These are phyloP conservation scores for Podospora appendiculata DNA, from an alignment of 495 filamentous ascomycete genomes.

Conservation along the genomic window DNA sequence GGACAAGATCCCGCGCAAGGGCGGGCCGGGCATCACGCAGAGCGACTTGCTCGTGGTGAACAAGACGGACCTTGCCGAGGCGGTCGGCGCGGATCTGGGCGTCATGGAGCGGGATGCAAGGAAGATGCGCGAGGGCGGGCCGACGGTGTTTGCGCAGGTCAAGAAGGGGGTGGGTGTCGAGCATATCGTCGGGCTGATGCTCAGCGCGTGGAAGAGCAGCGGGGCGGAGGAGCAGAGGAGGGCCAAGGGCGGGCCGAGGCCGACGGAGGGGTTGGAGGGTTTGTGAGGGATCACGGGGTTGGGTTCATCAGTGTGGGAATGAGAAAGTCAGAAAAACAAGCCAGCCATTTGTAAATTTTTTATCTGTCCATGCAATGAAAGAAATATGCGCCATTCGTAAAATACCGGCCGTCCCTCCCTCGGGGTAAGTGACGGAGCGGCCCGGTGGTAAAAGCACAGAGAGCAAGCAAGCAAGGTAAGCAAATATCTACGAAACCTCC, in stretches of 20 bases:
- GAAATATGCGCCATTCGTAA: neutral
- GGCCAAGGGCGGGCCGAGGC: constrained; percentile 41
- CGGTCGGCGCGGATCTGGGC: constrained; percentile 79
- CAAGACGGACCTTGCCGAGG: constrained; percentile 90
- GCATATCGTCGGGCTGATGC: constrained; percentile 77
- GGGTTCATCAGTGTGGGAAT: neutral
- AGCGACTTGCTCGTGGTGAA: constrained; percentile 89
- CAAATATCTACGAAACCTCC: constrained; percentile 15
- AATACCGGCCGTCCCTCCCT: neutral
- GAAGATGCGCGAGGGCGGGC: constrained; percentile 93
- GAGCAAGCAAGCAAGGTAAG: neutral
- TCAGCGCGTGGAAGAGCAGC: constrained; percentile 86
- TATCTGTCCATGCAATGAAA: neutral
- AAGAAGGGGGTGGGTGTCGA: constrained; percentile 82
- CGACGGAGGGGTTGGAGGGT: constrained; percentile 40
- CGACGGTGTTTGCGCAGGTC: constrained; percentile 94
- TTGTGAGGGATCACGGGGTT: constrained; percentile 2
- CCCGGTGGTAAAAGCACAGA: neutral
- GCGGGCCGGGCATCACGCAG: constrained; percentile 94
- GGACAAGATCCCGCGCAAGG: constrained; percentile 94
- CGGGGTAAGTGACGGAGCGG: neutral
- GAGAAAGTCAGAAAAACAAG: neutral
- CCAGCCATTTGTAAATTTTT: neutral
- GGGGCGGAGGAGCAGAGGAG: constrained; percentile 60
- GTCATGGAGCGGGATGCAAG: constrained; percentile 95